phyloP scores from a whole-genome alignment of 1,139 yeast genomes.

The Kluyveromyces marxianus region DNA sequence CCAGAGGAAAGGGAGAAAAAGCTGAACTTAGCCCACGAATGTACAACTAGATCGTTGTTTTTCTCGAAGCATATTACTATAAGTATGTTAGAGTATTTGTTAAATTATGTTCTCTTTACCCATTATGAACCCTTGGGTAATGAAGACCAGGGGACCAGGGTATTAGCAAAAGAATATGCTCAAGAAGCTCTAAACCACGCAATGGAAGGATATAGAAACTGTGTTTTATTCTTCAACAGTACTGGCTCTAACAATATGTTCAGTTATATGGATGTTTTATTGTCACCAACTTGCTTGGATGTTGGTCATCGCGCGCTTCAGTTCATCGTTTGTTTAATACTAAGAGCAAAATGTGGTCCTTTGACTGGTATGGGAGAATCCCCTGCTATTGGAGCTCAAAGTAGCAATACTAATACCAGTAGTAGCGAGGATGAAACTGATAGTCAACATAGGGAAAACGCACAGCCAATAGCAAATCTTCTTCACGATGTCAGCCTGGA shows the following conservation, averaged over 20 bases:
- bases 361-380: slow-evolving; percentile 30
- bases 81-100: slow-evolving; percentile 39
- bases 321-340: slow-evolving; percentile 42
- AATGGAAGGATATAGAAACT: slow-evolving; percentile 35
- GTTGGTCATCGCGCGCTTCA: slow-evolving; percentile 46
- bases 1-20: slow-evolving; percentile 22
- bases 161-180: slow-evolving; percentile 33
- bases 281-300: slow-evolving; percentile 41
- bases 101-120: slow-evolving; percentile 41
- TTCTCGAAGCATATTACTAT: slow-evolving; percentile 36
- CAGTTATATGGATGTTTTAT: slow-evolving; percentile 37
- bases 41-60: slow-evolving; percentile 33
- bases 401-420: slow-evolving; percentile 12
- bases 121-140: slow-evolving; percentile 39
- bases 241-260: slow-evolving; percentile 28
- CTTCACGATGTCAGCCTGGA: slow-evolving; percentile 22
- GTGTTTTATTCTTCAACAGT: slow-evolving; percentile 32
- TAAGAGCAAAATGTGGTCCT: slow-evolving; percentile 41
- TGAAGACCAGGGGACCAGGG: slow-evolving; percentile 29
- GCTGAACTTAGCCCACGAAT: slow-evolving; percentile 28
- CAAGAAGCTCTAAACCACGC: slow-evolving; percentile 36
- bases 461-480: slow-evolving; percentile 13
- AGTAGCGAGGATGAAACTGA: slow-evolving; percentile 21
- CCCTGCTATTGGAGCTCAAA: slow-evolving; percentile 19
- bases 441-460: slow-evolving; percentile 9